Evolutionary conservation across 2,329 filamentous ascomycete species (phyloP).

Genomic region (Microdochium paspali): DNA sequence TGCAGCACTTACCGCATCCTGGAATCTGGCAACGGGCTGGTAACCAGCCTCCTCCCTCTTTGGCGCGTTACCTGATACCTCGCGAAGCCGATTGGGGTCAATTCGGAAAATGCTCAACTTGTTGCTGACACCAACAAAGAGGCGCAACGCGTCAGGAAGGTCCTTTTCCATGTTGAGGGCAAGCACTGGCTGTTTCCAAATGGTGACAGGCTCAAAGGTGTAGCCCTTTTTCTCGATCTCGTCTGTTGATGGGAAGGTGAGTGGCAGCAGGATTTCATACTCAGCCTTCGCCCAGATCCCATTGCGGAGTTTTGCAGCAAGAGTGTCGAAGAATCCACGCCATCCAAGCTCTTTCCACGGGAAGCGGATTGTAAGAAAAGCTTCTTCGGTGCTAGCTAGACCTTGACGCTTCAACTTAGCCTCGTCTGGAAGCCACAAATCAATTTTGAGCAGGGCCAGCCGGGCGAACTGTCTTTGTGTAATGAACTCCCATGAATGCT

Average conservation of each 20-base stretch:
- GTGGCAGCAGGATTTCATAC: slow-evolving; percentile 57
- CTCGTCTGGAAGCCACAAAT: slow-evolving; percentile 61
- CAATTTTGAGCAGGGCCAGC: slow-evolving; percentile 59
- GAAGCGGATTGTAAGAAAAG: slow-evolving; percentile 59
- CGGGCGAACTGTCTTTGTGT: slow-evolving; percentile 61
- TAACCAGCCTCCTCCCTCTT: slow-evolving; percentile 48
- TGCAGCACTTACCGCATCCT: slow-evolving; percentile 51
- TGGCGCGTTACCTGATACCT: slow-evolving; percentile 53
- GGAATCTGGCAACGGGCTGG: slow-evolving; percentile 57
- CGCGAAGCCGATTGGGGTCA: slow-evolving; percentile 44
- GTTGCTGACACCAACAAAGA: slow-evolving; percentile 58
- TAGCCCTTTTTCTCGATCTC: slow-evolving; percentile 53
- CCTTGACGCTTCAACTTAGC: slow-evolving; percentile 40
- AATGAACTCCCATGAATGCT: slow-evolving; percentile 58
- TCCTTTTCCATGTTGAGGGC: slow-evolving; percentile 50
- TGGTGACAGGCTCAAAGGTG: slow-evolving; percentile 46
- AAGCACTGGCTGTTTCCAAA: slow-evolving; percentile 50
- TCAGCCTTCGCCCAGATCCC: slow-evolving; percentile 41
- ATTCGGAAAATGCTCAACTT: slow-evolving; percentile 60
- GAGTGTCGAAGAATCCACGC: slow-evolving; percentile 32
- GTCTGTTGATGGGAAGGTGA: slow-evolving; percentile 46
- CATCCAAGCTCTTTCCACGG: slow-evolving; percentile 45
- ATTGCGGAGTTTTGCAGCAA: slow-evolving; percentile 40
- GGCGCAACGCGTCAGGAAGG: slow-evolving; percentile 50
- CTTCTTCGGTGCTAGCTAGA: slow-evolving; percentile 36